A percentile compares a stretch with the other conserved stretches of the same genome.
Evolutionary conservation across 352 stramenopile species (phyloP).

Genomic region (Thalassiosira mediterranea): DNA sequence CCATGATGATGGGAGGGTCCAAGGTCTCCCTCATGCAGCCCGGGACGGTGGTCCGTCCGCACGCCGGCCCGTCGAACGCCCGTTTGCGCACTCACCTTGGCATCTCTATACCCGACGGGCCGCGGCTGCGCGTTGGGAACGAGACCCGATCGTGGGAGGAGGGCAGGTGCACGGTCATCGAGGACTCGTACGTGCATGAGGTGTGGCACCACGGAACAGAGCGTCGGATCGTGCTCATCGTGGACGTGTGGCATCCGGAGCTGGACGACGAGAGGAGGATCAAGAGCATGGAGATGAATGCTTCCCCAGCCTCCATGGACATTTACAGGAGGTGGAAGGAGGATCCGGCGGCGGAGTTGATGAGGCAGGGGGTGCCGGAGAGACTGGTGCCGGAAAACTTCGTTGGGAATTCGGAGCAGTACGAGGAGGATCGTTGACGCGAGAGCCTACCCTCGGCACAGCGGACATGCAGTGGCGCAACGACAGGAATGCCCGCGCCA

Average conservation of each 20-base stretch:
- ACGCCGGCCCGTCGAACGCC: slow-evolving; percentile 29
- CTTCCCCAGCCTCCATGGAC: neutral
- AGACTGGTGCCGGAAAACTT: neutral
- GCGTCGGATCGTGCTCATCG: slow-evolving; percentile 20
- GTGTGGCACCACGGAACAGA: slow-evolving; percentile 10
- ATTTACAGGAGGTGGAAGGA: too few relatives aligned
- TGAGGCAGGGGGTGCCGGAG: neutral
- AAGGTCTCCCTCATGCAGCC: slow-evolving; percentile 7
- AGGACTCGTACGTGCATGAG: slow-evolving; percentile 37
- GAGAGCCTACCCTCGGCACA: too few relatives aligned
- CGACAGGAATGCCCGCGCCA: too few relatives aligned
- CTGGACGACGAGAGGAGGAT: slow-evolving; percentile 47
- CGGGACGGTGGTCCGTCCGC: slow-evolving; percentile 25
- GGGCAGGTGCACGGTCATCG: slow-evolving; percentile 33
- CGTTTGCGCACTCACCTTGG: slow-evolving; percentile 28
- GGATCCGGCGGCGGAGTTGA: too few relatives aligned
- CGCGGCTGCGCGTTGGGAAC: slow-evolving; percentile 13
- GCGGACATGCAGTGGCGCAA: too few relatives aligned
- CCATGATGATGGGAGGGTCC: neutral
- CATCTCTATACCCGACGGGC: slow-evolving; percentile 10
- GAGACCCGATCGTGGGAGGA: slow-evolving; percentile 10
- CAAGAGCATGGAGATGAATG: too few relatives aligned
- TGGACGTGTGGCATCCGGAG: slow-evolving; percentile 91
- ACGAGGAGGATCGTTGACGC: neutral
- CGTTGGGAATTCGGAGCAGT: neutral